A percentile compares a stretch with the other conserved stretches of the same genome.
These are phyloP conservation scores for Truncatella angustata DNA, from an alignment of 2,329 filamentous ascomycete genomes.

Conservation along the genomic window DNA sequence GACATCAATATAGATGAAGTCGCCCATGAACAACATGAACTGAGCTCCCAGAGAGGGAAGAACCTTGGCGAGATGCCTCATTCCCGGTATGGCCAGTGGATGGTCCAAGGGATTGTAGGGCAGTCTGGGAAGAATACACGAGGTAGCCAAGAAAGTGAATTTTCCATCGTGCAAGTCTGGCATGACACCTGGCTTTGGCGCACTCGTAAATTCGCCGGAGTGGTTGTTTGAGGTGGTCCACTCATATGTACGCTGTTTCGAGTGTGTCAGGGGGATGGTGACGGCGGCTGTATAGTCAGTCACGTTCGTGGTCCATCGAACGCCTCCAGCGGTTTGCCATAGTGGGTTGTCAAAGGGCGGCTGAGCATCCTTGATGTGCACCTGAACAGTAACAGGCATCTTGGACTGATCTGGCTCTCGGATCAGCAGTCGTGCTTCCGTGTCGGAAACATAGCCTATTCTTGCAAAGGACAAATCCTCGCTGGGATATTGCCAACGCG, in stretches of 20 bases:
- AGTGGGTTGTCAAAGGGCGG: conserved; percentile 52
- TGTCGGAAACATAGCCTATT: conserved; percentile 81
- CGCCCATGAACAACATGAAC: conserved; percentile 79
- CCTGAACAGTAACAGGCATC: conserved; percentile 73
- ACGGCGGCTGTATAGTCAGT: conserved; percentile 82
- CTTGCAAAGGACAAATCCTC: conserved; percentile 82
- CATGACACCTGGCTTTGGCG: conserved; percentile 66
- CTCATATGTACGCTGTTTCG: conserved; percentile 73
- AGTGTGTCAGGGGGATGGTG: conserved; percentile 60
- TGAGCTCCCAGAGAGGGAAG: conserved; percentile 71
- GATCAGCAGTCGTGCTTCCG: conserved; percentile 76
- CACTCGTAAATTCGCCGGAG: conserved; percentile 75
- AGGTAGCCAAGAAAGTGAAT: conserved; percentile 89
- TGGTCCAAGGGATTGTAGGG: conserved; percentile 86
- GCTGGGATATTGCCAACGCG: conserved; percentile 65
- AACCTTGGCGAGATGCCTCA: conserved; percentile 72
- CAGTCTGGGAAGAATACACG: conserved; percentile 87
- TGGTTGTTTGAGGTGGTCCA: conserved; percentile 87
- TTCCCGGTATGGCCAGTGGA: conserved; percentile 76
- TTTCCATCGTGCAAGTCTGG: conserved; percentile 61
- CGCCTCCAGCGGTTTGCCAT: conserved; percentile 66
- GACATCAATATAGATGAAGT: conserved; percentile 91
- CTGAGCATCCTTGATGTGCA: conserved; percentile 52
- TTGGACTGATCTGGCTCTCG: conserved; percentile 76
- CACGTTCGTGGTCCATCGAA: conserved; percentile 66